phyloP scores from a whole-genome alignment of 331 rosid genomes.

The Malus hybrid region DNA sequence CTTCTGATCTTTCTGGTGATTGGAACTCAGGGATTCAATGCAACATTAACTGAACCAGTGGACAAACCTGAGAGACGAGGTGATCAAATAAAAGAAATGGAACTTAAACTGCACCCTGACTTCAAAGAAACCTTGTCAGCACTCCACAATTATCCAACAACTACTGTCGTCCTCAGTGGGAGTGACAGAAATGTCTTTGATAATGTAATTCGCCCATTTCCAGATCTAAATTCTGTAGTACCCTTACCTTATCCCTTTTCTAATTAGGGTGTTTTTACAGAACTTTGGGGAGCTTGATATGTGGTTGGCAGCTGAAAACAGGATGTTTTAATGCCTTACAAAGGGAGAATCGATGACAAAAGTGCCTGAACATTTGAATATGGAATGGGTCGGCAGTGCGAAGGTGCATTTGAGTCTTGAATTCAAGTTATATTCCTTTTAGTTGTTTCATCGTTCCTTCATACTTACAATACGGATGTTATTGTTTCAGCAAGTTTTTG shows the following conservation, averaged over 20 bases:
- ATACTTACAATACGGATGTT: conserved; percentile 17
- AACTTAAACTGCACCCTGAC: conserved; percentile 74
- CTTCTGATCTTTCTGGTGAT: conserved; percentile 20
- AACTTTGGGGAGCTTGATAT: conserved; percentile 66
- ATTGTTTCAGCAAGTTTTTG: conserved; percentile 71
- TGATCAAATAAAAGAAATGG: conserved; percentile 86
- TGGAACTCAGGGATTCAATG: conserved; percentile 71
- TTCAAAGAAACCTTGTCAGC: conserved; percentile 52
- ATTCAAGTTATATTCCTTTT: conserved; percentile 13
- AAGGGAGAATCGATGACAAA: conserved; percentile 93
- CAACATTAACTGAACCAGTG: conserved; percentile 77
- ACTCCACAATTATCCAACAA: conserved; percentile 71
- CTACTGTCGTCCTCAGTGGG: conserved; percentile 88
- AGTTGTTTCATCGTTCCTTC: conserved; percentile 12
- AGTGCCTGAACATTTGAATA: conserved; percentile 89
- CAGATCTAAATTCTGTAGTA: conserved; percentile 10
- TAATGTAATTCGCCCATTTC: conserved; percentile 38
- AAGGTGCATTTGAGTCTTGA: conserved; percentile 39
- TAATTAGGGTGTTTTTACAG: conserved; percentile 41
- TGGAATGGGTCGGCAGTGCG: conserved; percentile 95
- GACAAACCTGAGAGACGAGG: conserved; percentile 67
- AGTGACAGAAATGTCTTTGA: conserved; percentile 65
- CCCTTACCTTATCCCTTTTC: conserved; percentile 12
- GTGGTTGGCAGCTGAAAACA: conserved; percentile 99
- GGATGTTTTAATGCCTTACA: conserved; percentile 73